Evolutionary conservation across 352 stramenopile genomes (phyloP).

Genomic region (Peronosclerospora sorghi): DNA sequence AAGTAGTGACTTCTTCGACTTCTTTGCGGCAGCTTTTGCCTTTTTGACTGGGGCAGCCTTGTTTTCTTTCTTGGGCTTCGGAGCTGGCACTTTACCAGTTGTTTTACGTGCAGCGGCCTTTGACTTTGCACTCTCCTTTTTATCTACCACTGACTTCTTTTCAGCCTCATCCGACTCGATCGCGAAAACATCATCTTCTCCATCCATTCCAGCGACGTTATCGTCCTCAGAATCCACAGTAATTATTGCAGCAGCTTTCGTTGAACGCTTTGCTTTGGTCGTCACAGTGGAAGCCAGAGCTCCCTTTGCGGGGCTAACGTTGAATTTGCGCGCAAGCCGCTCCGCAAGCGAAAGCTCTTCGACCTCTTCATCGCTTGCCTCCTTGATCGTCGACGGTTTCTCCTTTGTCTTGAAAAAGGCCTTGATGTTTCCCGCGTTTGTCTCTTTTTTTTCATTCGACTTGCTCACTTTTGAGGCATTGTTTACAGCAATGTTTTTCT

Average conservation of each 20-base stretch:
- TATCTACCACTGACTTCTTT: conserved; percentile 21
- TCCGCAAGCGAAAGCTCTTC: conserved; percentile 69
- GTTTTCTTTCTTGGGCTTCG: conserved; percentile 21
- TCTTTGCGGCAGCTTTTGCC: neutral
- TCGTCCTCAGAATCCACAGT: conserved; percentile 42
- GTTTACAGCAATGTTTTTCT: conserved; percentile 17
- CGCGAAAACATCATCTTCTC: conserved; percentile 61
- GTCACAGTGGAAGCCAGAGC: conserved; percentile 9
- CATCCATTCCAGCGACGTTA: conserved; percentile 10
- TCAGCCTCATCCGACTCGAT: conserved; percentile 28
- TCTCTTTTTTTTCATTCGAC: conserved; percentile 14
- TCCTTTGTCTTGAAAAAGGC: conserved; percentile 46
- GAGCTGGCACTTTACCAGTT: conserved; percentile 4
- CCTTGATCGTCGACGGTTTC: conserved; percentile 15
- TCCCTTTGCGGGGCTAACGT: conserved; percentile 37
- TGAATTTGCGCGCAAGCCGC: conserved; percentile 40
- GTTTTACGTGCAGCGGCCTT: conserved; percentile 24
- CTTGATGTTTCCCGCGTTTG: conserved; percentile 28
- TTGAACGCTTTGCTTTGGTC: conserved; percentile 6
- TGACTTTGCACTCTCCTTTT: conserved; percentile 12
- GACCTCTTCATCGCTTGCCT: conserved; percentile 42
- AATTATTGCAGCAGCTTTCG: conserved; percentile 19
- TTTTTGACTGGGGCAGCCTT: conserved; percentile 13
- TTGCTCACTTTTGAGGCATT: conserved; percentile 21
- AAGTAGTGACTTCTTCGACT: conserved; percentile 15